phyloP scores from a whole-genome alignment of 2,329 filamentous ascomycete genomes.

The Shiraia bambusicola region DNA sequence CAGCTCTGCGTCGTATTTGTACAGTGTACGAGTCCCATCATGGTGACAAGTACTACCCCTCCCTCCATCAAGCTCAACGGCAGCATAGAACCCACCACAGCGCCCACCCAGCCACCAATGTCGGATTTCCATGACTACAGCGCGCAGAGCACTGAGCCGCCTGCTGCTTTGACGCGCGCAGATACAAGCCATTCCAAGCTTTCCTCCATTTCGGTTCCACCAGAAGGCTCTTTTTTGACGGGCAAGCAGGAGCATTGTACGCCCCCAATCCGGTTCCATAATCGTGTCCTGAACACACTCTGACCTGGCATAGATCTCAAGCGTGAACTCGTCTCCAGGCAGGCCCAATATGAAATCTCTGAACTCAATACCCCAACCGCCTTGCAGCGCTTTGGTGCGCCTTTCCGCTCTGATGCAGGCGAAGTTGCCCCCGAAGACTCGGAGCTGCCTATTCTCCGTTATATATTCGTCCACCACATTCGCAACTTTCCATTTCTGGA shows the following conservation, averaged over 20 bases:
- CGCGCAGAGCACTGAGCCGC: slow-evolving; percentile 14
- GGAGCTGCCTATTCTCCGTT: slow-evolving; percentile 87
- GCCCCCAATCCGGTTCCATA: slow-evolving; percentile 28
- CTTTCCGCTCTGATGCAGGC: slow-evolving; percentile 88
- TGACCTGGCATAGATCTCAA: slow-evolving; percentile 71
- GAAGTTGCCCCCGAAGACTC: slow-evolving; percentile 93
- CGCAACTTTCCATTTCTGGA: slow-evolving; percentile 97
- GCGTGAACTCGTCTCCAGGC: slow-evolving; percentile 86
- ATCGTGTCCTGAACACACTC: neutral
- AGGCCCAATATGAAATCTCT: slow-evolving; percentile 85
- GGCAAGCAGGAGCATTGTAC: slow-evolving; percentile 98
- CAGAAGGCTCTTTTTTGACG: slow-evolving; percentile 68
- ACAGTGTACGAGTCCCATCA: slow-evolving; percentile 19
- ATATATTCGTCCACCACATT: slow-evolving; percentile 97
- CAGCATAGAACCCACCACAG: slow-evolving; percentile 32
- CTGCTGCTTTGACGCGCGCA: slow-evolving; percentile 20
- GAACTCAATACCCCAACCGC: slow-evolving; percentile 95
- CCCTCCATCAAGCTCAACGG: slow-evolving; percentile 40
- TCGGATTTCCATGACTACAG: slow-evolving; percentile 19
- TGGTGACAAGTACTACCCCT: slow-evolving; percentile 29
- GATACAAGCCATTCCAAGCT: slow-evolving; percentile 41
- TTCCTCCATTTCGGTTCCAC: slow-evolving; percentile 51
- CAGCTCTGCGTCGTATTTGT: slow-evolving; percentile 5
- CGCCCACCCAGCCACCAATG: slow-evolving; percentile 26
- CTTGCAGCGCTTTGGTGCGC: slow-evolving; percentile 90